Evolutionary conservation across 768 basidiomycete species (phyloP).

Genomic region (Leccinum arenicola): DNA sequence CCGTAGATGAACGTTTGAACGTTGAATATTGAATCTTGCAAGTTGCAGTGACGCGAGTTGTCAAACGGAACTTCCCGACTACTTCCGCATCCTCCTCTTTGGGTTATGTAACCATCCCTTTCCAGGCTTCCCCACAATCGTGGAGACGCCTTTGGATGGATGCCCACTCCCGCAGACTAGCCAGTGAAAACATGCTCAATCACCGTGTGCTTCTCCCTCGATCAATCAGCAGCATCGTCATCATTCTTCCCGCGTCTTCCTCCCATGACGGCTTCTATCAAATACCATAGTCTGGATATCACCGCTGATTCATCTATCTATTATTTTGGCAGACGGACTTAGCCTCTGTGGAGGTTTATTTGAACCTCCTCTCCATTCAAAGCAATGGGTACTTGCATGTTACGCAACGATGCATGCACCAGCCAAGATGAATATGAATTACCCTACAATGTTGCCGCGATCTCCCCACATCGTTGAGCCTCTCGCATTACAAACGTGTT

Average conservation of each 20-base stretch:
- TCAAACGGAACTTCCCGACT: no score
- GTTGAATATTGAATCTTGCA: no score
- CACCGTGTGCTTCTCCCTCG: conserved; percentile 9
- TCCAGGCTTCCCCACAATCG: conserved; percentile 23
- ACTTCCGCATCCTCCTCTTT: no score
- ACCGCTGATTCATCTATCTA: conserved; percentile 4
- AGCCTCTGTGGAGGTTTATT: conserved; percentile 3
- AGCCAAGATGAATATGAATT: neutral
- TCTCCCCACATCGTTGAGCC: conserved; percentile 1
- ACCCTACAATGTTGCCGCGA: neutral
- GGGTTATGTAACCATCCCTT: conserved; percentile 3
- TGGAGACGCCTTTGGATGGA: neutral
- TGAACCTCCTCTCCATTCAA: neutral
- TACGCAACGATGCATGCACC: neutral
- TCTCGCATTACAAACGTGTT: neutral
- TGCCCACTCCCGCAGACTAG: conserved; percentile 3
- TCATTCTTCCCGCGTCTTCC: conserved; percentile 17
- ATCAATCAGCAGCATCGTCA: conserved; percentile 4
- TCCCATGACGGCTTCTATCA: conserved; percentile 18
- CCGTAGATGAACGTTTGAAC: no score
- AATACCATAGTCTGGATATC: conserved; percentile 20
- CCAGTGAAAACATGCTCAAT: conserved; percentile 4
- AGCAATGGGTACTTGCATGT: conserved; percentile 2
- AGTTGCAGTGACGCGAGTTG: no score
- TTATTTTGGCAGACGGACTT: conserved; percentile 7